phyloP scores from a whole-genome alignment of 2,329 filamentous ascomycete genomes.

The Arthroderma sp. region DNA sequence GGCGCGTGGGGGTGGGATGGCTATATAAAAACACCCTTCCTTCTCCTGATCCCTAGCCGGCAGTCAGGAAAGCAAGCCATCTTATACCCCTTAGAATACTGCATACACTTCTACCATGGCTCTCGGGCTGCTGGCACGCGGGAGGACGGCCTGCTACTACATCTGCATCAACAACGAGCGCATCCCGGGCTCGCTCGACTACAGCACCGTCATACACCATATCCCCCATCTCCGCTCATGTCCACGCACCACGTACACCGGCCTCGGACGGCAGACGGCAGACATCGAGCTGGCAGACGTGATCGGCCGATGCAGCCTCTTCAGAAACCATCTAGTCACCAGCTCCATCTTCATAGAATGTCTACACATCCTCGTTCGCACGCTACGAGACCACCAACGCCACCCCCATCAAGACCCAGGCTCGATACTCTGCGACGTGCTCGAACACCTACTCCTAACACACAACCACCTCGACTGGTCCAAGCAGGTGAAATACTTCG shows the following conservation, averaged over 20 bases:
- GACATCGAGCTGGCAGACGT: background rate
- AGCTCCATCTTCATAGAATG: background rate
- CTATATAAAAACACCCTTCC: no score
- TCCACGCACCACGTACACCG: background rate
- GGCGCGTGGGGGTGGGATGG: no score
- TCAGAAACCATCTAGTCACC: background rate
- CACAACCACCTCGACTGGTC: background rate
- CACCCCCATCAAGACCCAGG: background rate
- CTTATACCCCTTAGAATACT: background rate
- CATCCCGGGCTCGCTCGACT: background rate
- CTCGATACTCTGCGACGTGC: background rate
- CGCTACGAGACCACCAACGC: background rate
- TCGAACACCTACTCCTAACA: background rate
- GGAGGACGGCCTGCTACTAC: background rate
- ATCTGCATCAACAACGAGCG: background rate
- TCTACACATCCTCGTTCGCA: background rate
- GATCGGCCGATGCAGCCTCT: background rate
- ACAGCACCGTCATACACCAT: background rate
- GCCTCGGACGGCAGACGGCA: background rate
- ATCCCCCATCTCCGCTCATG: background rate
- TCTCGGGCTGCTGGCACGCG: background rate
- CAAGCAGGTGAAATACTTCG: background rate
- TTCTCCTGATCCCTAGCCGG: background rate
- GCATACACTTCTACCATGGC: background rate
- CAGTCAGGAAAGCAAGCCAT: background rate